Evolutionary conservation across 352 stramenopile genomes (phyloP).

Genomic region (Elongisporangium senticosum): DNA sequence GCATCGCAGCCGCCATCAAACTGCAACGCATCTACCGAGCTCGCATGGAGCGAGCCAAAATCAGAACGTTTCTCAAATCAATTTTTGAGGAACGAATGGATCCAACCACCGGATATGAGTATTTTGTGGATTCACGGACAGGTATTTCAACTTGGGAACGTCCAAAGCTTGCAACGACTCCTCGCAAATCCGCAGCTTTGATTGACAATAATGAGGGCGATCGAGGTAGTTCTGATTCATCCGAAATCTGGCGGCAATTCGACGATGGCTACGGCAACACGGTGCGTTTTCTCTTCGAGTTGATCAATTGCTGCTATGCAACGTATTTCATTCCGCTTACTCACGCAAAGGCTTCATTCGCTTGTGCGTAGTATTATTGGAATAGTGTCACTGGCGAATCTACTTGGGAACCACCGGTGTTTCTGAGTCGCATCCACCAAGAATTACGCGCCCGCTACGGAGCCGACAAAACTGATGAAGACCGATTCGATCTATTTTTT

Average conservation of each 20-base stretch:
- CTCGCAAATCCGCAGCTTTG: slow-evolving; percentile 7
- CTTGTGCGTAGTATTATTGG: slow-evolving; percentile 54
- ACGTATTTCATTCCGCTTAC: slow-evolving; percentile 4
- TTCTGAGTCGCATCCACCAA: slow-evolving; percentile 48
- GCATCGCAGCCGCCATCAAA: slow-evolving; percentile 45
- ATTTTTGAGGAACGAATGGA: slow-evolving; percentile 56
- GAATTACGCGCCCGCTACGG: slow-evolving; percentile 51
- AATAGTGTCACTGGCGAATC: slow-evolving; percentile 61
- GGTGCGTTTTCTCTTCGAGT: slow-evolving; percentile 15
- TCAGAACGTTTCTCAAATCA: slow-evolving; percentile 43
- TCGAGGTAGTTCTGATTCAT: slow-evolving; percentile 3
- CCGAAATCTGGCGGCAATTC: slow-evolving; percentile 44
- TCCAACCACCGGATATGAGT: slow-evolving; percentile 26
- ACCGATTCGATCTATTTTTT: slow-evolving; percentile 66
- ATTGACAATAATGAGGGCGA: slow-evolving; percentile 11
- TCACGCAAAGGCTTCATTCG: not conserved
- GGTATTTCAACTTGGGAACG: slow-evolving; percentile 54
- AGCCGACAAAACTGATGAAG: slow-evolving; percentile 37
- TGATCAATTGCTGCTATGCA: not conserved
- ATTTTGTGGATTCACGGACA: slow-evolving; percentile 63
- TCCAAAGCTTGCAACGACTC: slow-evolving; percentile 17
- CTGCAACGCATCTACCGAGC: slow-evolving; percentile 69
- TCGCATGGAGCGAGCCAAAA: slow-evolving; percentile 56
- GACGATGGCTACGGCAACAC: slow-evolving; percentile 60
- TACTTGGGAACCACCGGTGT: slow-evolving; percentile 48